phyloP scores from a whole-genome alignment of 495 filamentous ascomycete species.

The Penicillium crystallinum region DNA sequence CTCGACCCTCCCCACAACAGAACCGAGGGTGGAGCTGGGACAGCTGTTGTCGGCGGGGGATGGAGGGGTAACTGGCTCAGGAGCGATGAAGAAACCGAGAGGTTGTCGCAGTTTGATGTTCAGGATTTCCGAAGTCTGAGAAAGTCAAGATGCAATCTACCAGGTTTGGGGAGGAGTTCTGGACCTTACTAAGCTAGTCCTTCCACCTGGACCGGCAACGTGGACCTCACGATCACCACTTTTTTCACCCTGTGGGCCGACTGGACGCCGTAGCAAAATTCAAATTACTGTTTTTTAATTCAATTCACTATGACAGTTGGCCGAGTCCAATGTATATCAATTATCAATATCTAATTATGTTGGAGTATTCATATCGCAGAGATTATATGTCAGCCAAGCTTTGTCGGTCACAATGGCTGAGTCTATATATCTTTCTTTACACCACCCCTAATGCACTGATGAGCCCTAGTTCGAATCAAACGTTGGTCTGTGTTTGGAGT shows the following conservation, averaged over 20 bases:
- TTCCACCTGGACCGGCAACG: not conserved
- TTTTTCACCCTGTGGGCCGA: not conserved
- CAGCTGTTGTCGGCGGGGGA: slow-evolving; percentile 16
- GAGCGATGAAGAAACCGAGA: not conserved
- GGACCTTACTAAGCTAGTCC: not conserved
- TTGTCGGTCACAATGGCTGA: not conserved
- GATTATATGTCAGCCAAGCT: not conserved
- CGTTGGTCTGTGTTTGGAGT: slow-evolving; percentile 1
- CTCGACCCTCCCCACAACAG: slow-evolving; percentile 28
- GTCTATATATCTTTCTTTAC: not conserved
- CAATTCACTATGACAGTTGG: too few relatives aligned
- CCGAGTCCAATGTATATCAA: too few relatives aligned
- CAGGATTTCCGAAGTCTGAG: not conserved
- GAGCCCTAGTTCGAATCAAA: not conserved
- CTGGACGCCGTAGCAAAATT: too few relatives aligned
- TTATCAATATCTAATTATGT: too few relatives aligned
- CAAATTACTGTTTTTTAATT: too few relatives aligned
- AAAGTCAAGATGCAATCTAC: not conserved
- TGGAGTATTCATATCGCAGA: not conserved
- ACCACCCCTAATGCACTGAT: not conserved
- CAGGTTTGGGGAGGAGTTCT: not conserved
- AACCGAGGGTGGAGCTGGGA: slow-evolving; percentile 27
- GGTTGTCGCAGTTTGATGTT: not conserved
- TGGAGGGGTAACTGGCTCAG: slow-evolving; percentile 6
- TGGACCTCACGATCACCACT: not conserved